Conservation (phyloP, 805 yeast species). For the Ogataea angusta region DNA sequence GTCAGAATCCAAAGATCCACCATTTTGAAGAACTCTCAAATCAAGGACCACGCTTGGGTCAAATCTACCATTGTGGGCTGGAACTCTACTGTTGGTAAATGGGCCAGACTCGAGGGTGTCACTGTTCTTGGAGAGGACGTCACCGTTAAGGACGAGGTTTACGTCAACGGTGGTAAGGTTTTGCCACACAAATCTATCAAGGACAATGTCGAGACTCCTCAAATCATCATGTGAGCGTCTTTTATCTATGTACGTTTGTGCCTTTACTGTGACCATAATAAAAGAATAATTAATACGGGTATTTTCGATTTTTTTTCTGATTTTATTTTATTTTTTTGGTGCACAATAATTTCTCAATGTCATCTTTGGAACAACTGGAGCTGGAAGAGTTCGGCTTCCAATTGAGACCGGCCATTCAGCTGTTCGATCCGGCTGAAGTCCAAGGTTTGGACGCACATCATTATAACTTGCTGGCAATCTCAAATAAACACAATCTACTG, state of each 20-base stretch:
- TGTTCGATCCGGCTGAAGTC: slow-evolving; percentile 16
- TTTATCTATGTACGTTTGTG: slow-evolving; percentile 5
- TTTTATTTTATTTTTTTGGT: neutral
- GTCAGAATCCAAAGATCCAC: slow-evolving; percentile 97
- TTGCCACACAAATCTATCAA: slow-evolving; percentile 98
- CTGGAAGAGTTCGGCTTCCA: slow-evolving; percentile 34
- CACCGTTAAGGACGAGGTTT: slow-evolving; percentile 95
- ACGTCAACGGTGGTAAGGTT: slow-evolving; percentile 99
- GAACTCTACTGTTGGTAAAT: slow-evolving; percentile 96
- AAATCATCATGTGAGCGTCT: slow-evolving; percentile 83
- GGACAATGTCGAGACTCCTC: slow-evolving; percentile 93
- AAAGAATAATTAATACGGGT: neutral
- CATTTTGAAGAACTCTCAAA: slow-evolving; percentile 81
- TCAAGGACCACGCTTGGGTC: slow-evolving; percentile 97
- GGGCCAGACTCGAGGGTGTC: slow-evolving; percentile 98
- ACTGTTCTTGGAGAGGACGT: slow-evolving; percentile 99
- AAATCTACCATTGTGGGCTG: slow-evolving; percentile 98
- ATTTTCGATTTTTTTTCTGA: slow-evolving; percentile 1
- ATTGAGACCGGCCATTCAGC: slow-evolving; percentile 23
- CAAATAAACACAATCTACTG: slow-evolving; percentile 17
- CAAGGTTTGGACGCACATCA: slow-evolving; percentile 7
- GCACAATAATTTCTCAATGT: neutral
- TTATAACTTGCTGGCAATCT: slow-evolving; percentile 21
- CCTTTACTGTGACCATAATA: slow-evolving; percentile 4
- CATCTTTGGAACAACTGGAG: slow-evolving; percentile 17